These are phyloP conservation scores for Cordyceps militaris DNA, from an alignment of 2,329 filamentous ascomycete species.

Conservation along the genomic window DNA sequence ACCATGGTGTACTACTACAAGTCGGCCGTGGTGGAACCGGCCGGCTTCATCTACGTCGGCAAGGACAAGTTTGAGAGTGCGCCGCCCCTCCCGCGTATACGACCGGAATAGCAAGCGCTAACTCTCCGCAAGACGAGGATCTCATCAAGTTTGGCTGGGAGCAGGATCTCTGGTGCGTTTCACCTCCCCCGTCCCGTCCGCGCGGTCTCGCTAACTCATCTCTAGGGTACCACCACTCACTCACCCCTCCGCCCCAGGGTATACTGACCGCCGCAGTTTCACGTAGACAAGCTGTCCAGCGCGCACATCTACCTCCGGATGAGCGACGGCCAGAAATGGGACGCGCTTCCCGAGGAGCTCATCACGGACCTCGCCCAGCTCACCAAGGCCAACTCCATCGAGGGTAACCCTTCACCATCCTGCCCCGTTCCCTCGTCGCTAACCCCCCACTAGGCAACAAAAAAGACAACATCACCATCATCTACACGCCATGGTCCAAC, in stretches of 20 bases:
- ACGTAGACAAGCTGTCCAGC: constrained; percentile 94
- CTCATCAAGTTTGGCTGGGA: constrained; percentile 92
- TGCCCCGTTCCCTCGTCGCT: neutral
- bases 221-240: constrained; percentile 22
- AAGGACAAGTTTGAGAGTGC: constrained; percentile 99
- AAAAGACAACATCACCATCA: constrained; percentile 92
- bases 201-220: constrained; percentile 6
- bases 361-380: constrained; percentile 89
- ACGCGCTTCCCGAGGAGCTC: constrained; percentile 66
- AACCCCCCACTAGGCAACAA: constrained; percentile 66
- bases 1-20: constrained; percentile 95
- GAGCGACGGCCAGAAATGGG: constrained; percentile 73
- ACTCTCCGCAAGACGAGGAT: constrained; percentile 68
- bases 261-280: constrained; percentile 55
- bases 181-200: neutral
- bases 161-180: constrained; percentile 79
- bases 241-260: neutral
- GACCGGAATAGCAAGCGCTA: neutral
- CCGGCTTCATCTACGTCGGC: constrained; percentile 89
- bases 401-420: constrained; percentile 44
- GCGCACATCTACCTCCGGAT: constrained; percentile 94
- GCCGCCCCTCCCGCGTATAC: constrained; percentile 22
- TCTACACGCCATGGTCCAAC: constrained; percentile 98
- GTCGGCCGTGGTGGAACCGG: constrained; percentile 72
- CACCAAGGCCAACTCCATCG: constrained; percentile 98